These are phyloP conservation scores for Saccharomycopsis hybrid DNA, from an alignment of 1,139 yeast species.

Conservation along the genomic window DNA sequence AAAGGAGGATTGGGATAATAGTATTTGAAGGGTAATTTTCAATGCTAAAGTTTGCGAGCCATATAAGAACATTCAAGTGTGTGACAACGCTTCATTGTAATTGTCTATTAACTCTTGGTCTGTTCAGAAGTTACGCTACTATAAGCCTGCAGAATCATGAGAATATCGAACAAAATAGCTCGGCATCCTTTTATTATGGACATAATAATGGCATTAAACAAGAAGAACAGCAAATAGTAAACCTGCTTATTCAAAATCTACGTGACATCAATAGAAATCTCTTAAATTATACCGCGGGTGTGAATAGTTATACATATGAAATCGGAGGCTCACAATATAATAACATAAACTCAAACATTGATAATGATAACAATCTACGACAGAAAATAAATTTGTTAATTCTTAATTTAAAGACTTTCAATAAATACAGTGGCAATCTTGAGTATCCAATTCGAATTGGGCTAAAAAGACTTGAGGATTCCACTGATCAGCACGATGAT, in stretches of 20 bases:
- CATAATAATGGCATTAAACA: no score
- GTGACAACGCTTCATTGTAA: no score
- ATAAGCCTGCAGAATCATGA: no score
- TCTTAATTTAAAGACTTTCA: slow-evolving; percentile 6
- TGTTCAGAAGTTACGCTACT: no score
- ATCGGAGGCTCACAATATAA: background rate
- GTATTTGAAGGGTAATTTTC: no score
- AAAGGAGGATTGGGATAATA: no score
- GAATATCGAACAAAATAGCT: no score
- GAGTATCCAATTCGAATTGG: slow-evolving; percentile 19
- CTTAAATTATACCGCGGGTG: background rate
- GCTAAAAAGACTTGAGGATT: slow-evolving; percentile 4
- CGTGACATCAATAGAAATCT: background rate
- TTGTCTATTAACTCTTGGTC: no score
- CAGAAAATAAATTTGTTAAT: slow-evolving; percentile 19
- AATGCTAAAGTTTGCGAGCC: no score
- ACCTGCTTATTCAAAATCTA: background rate
- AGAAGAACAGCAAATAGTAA: background rate
- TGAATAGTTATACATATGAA: no score
- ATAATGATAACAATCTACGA: slow-evolving; percentile 3
- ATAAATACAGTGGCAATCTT: background rate
- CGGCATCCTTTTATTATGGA: no score
- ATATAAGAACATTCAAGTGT: no score
- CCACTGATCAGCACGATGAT: background rate
- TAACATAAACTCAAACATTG: background rate